Evolutionary conservation across 805 yeast species (phyloP).

Genomic region (Candida tammaniensis): DNA sequence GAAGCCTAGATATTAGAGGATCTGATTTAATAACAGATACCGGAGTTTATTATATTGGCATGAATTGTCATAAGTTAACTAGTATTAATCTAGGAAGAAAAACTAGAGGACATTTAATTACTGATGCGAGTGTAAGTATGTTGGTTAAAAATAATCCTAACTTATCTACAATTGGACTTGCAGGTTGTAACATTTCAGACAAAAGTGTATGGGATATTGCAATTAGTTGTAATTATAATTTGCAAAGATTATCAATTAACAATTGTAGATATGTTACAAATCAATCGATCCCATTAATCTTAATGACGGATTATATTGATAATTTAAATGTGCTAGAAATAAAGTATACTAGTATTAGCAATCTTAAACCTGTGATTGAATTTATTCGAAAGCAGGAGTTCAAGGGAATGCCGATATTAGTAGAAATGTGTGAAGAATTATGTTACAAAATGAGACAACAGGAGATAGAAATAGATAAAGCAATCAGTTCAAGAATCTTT

Average conservation of each 20-base stretch:
- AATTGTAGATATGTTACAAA: conserved; percentile 63
- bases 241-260: conserved; percentile 73
- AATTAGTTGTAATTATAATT: conserved; percentile 38
- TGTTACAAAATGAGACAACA: conserved; percentile 58
- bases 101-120: conserved; percentile 58
- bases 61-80: conserved; percentile 53
- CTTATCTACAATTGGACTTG: conserved; percentile 74
- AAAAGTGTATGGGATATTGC: conserved; percentile 79
- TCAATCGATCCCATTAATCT: conserved; percentile 51
- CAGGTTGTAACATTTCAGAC: conserved; percentile 84
- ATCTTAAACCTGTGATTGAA: conserved; percentile 62
- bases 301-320: conserved; percentile 49
- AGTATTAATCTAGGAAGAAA: conserved; percentile 82
- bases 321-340: conserved; percentile 74
- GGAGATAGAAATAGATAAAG: conserved; percentile 56
- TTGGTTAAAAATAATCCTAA: conserved; percentile 52
- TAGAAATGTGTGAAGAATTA: conserved; percentile 77
- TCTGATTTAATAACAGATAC: conserved; percentile 76
- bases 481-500: conserved; percentile 54
- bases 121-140: conserved; percentile 64
- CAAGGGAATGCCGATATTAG: conserved; percentile 49
- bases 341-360: conserved; percentile 58
- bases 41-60: conserved; percentile 68
- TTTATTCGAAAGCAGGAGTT: conserved; percentile 55
- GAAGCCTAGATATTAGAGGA: conserved; percentile 74